A percentile compares a stretch with the other conserved stretches of the same genome.
Evolutionary conservation across 495 filamentous ascomycete genomes (phyloP).

Genomic region (Penicillium alfredii): DNA sequence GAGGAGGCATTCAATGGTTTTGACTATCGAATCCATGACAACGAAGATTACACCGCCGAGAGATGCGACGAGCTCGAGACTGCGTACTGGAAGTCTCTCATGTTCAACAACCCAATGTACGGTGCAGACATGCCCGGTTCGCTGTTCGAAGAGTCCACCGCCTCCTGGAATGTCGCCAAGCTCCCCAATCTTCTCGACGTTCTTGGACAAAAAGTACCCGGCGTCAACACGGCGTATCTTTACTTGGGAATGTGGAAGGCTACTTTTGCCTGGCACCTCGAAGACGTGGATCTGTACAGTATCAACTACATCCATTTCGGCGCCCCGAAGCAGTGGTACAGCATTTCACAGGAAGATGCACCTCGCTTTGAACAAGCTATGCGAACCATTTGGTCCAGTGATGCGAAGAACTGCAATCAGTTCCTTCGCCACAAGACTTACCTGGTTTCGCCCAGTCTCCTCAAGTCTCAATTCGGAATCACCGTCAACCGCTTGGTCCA

Average conservation of each 20-base stretch:
- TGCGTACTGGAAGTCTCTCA: constrained; percentile 92
- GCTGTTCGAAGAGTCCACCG: constrained; percentile 84
- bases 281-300: constrained; percentile 97
- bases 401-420: constrained; percentile 95
- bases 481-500: constrained; percentile 95
- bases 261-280: constrained; percentile 97
- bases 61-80: constrained; percentile 90
- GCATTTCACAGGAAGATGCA: constrained; percentile 95
- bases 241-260: constrained; percentile 99
- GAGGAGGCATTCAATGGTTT: constrained; percentile 83
- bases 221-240: constrained; percentile 97
- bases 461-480: constrained; percentile 84
- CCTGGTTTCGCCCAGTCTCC: constrained; percentile 84
- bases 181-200: constrained; percentile 91
- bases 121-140: constrained; percentile 96
- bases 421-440: constrained; percentile 98
- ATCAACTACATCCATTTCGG: constrained; percentile 99
- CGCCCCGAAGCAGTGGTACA: constrained; percentile 99
- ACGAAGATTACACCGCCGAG: constrained; percentile 79
- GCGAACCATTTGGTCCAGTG: constrained; percentile 90
- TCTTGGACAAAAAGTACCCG: constrained; percentile 88
- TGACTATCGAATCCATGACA: constrained; percentile 77
- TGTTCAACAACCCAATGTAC: constrained; percentile 89
- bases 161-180: constrained; percentile 89
- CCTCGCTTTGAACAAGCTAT: constrained; percentile 89